Base-by-base conservation (phyloP, 495 filamentous ascomycete species). In the Penicillium tannophilum region DNA sequence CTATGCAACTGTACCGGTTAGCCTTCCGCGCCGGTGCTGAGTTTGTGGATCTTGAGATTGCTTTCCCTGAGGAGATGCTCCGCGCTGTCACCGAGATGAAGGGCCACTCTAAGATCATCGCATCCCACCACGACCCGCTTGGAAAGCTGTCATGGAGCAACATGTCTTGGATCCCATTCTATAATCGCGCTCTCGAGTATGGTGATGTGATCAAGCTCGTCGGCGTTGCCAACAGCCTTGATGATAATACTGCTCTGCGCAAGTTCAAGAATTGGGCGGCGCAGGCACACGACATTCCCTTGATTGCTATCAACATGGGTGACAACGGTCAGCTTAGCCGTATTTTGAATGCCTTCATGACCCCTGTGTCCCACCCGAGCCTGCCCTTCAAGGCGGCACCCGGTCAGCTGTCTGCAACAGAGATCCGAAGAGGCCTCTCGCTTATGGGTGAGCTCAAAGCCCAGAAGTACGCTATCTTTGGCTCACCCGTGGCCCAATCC, bases 281-380 rank as follows among this genome's bases (percentile, higher is more conserved):
- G 35, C 73, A 82, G 28, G 81, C 86, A 0, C 90, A 96, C 66
- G 80, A 88, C 35, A 84, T 83, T 10, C 94, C 91, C 5, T 68
- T 98, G 61, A 97, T 99, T 66, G 92, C 91, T 3, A 88, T 99
- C 75, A 98, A 99, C 75, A 98, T 98, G 93, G 93, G 95, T 36
- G 79, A 85, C 19, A 77, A 83, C 31, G 94, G 94, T 23, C 93
- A 97, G 71, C 85, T 97, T 16, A 95, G 91, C 68, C 84, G 94
- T 33, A 87, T 99, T 55, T 76, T 93, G 55, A 98, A 98, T 74
- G 77, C 80, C 54, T 98, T 98, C 81, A 84, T 99, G 82, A 98
- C 95, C 2, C 94, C 94, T 4, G 94, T 99, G 24, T 92, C 93
- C 17, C 95, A 98, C 70, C 90, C 92, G 6, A 82, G 82, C 16